Conservation (phyloP, 257 asterid genomes). For the Gardenia jasminoides region DNA sequence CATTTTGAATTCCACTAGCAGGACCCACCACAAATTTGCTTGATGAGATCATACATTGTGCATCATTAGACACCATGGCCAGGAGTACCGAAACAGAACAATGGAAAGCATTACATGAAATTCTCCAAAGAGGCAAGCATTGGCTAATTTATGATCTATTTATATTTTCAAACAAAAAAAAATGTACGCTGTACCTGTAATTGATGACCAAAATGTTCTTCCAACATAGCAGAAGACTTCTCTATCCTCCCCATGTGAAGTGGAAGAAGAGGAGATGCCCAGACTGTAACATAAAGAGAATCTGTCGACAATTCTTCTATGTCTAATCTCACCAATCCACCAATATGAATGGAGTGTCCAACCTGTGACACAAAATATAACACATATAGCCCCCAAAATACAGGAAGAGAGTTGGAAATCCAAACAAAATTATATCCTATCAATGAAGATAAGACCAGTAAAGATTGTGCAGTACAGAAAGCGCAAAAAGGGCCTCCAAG, state of each 20-base stretch:
- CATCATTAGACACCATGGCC: background rate
- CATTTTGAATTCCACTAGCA: background rate
- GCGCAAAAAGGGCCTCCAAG: background rate
- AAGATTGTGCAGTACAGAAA: background rate
- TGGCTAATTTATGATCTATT: background rate
- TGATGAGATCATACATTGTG: background rate
- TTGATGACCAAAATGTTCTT: slow-evolving; percentile 77
- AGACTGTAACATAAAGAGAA: slow-evolving; percentile 70
- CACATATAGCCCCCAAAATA: slow-evolving; percentile 5
- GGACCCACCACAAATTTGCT: background rate
- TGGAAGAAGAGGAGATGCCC: slow-evolving; percentile 85
- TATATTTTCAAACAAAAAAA: background rate
- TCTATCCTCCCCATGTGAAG: slow-evolving; percentile 90
- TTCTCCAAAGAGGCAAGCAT: background rate
- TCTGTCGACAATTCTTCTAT: slow-evolving; percentile 67
- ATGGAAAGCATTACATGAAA: background rate
- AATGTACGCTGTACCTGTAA: slow-evolving; percentile 44
- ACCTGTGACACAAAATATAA: slow-evolving; percentile 43
- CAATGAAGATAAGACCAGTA: background rate
- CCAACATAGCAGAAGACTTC: slow-evolving; percentile 53
- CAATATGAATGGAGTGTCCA: slow-evolving; percentile 78
- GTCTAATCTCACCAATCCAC: slow-evolving; percentile 78
- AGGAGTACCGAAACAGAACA: background rate
- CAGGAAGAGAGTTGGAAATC: background rate
- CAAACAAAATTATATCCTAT: background rate